Base-by-base conservation (phyloP, 1,284 basidiomycete genomes). In the Cryptococcus sp. region DNA sequence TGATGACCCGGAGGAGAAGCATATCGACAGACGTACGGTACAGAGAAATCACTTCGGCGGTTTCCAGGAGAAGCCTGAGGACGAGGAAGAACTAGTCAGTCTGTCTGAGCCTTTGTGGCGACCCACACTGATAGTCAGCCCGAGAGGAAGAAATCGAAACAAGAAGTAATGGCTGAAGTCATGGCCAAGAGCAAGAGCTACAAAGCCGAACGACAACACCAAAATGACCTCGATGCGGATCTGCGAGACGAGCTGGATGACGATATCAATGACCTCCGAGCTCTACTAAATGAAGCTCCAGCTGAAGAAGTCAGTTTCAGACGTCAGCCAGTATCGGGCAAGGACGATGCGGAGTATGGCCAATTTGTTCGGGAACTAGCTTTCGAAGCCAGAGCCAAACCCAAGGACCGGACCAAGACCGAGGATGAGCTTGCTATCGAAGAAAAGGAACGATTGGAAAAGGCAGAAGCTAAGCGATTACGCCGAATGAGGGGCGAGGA, bases 141-240 rank as follows among this genome's bases (percentile, higher is more conserved):
- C 11, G 82, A 82, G 45, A 79, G 84, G 55, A 91, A 91, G 74
- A 93, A 89, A 77, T 84, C 85, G 16, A 98, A 97, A 76, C 86
- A 88, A 3, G 93, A 99, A 70, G 90, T 98, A 56, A 98, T 98
- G 96, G 84, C 88, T 1, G 96, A 99, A 74, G 87, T 99, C 47
- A 92, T 99, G 46, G 88, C 91, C 13, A 98, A 98, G 76, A 94
- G 91, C 76, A 99, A 99, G 74, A 83, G 85, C 50, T 83, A 96
- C 76, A 97, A 93, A 79, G 91, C 89, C 53, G 84, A 84, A 61
- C 83, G 94, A 39, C 93, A 98, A 80, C 82, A 87, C 66, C 85
- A 91, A 72, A 85, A 84, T 59, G 89, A 93, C 60, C 79, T 85
- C 61, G 91, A 90, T 64, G 90, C 92, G 22, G 86, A 87, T 60